Conservation (phyloP, 1,284 basidiomycete genomes). For the Flammula alnicola region DNA sequence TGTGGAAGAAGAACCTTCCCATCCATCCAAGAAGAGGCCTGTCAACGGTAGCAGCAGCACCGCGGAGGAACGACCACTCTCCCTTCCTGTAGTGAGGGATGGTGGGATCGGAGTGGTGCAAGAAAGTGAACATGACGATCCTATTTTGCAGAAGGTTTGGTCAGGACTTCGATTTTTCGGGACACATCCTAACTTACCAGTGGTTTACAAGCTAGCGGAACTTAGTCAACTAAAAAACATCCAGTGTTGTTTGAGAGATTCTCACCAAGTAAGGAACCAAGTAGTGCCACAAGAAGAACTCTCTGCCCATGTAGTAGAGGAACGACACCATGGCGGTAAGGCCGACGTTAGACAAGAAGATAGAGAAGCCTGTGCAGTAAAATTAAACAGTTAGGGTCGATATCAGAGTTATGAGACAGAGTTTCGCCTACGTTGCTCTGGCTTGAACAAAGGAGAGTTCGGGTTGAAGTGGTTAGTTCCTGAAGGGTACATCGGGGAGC, state of each 20-base stretch:
- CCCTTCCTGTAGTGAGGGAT: constrained; percentile 56
- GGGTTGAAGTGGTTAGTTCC: constrained; percentile 59
- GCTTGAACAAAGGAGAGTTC: constrained; percentile 42
- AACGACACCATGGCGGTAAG: constrained; percentile 42
- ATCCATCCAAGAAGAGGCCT: constrained; percentile 67
- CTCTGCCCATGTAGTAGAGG: constrained; percentile 43
- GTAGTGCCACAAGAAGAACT: constrained; percentile 48
- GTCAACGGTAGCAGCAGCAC: constrained; percentile 78
- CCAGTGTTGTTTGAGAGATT: neutral
- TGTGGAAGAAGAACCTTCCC: constrained; percentile 56
- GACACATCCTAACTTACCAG: constrained; percentile 41
- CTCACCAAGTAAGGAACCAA: constrained; percentile 54
- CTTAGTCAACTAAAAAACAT: neutral
- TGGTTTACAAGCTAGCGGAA: constrained; percentile 41
- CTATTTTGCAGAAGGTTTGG: neutral
- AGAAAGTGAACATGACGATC: constrained; percentile 55
- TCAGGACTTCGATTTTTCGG: no score
- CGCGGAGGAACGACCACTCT: constrained; percentile 76
- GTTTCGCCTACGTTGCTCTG: constrained; percentile 42
- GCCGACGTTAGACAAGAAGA: constrained; percentile 51
- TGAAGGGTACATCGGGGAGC: constrained; percentile 69
- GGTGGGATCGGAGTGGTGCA: constrained; percentile 74
- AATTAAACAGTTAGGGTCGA: constrained; percentile 16
- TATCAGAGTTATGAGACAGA: neutral
- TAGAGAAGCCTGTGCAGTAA: constrained; percentile 48